Conservation (phyloP, 2,329 filamentous ascomycete genomes). For the Colletotrichum eleusines region DNA sequence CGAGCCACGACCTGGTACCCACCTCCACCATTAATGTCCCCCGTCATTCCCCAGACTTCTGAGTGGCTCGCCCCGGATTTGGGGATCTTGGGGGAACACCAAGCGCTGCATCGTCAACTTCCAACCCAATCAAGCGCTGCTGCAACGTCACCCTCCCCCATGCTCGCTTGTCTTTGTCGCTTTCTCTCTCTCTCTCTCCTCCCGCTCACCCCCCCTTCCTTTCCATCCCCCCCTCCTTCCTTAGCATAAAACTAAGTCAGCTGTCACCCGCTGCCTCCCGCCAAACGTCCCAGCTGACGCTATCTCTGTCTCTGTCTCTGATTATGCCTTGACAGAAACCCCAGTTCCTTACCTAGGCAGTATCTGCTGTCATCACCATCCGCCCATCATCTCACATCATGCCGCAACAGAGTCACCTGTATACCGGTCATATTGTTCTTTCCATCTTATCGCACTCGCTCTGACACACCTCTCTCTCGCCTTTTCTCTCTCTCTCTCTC, state of each 20-base stretch:
- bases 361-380: background rate
- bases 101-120: constrained; percentile 9
- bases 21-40: background rate
- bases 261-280: background rate
- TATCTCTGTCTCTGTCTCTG: background rate
- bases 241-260: background rate
- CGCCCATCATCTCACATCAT: background rate
- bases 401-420: background rate
- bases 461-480: too few species aligned
- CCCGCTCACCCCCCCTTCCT: constrained; percentile 2
- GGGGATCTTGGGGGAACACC: constrained; percentile 30
- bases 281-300: background rate
- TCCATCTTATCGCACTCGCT: background rate
- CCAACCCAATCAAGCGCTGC: constrained; percentile 18
- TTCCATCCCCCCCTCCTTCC: background rate
- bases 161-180: background rate
- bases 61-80: constrained; percentile 30
- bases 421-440: background rate
- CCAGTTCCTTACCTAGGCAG: too few species aligned
- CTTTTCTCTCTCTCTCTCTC: too few species aligned
- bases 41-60: background rate
- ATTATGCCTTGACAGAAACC: background rate
- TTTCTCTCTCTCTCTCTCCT: background rate
- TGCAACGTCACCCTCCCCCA: constrained; percentile 14
- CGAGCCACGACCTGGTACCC: background rate